These are phyloP conservation scores for Pseudonitzschia pungens DNA, from an alignment of 108 stramenopile genomes.

Conservation along the genomic window DNA sequence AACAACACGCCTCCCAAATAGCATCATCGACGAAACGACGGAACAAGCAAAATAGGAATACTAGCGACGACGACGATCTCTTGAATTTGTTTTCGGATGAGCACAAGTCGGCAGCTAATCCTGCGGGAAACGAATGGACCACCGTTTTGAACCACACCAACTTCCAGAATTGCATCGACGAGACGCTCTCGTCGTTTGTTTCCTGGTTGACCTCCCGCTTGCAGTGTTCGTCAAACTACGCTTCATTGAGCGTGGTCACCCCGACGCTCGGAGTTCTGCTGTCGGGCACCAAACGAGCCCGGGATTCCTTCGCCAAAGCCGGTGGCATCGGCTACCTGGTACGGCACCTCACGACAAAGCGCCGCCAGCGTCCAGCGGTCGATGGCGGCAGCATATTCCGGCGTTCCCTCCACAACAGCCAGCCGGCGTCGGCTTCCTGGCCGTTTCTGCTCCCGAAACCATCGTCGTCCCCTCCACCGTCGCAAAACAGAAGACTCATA, in stretches of 20 bases:
- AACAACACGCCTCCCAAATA: neutral
- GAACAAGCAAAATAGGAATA: constrained; percentile 3
- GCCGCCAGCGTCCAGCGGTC: neutral
- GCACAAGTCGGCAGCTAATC: neutral
- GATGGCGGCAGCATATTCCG: neutral
- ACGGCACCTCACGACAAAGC: constrained; percentile 45
- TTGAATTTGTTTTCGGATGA: neutral
- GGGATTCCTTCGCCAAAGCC: constrained; percentile 50
- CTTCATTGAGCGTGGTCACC: constrained; percentile 62
- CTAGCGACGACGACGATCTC: neutral
- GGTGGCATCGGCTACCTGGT: constrained; percentile 79
- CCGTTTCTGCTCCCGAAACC: neutral
- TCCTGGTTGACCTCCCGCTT: constrained; percentile 76
- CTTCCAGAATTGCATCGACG: constrained; percentile 20
- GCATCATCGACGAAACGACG: neutral
- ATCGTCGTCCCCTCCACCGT: neutral
- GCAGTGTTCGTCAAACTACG: constrained; percentile 44
- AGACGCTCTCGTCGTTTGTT: constrained; percentile 56
- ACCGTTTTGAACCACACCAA: neutral
- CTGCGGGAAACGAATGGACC: neutral
- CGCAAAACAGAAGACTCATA: neutral
- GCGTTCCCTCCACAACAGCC: neutral
- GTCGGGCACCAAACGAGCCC: constrained; percentile 48
- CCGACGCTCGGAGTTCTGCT: constrained; percentile 61
- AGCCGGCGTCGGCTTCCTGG: too few species aligned